Evolutionary conservation across 78 protist genomes (phyloP).

Genomic region (Emiliania huxleyi): DNA sequence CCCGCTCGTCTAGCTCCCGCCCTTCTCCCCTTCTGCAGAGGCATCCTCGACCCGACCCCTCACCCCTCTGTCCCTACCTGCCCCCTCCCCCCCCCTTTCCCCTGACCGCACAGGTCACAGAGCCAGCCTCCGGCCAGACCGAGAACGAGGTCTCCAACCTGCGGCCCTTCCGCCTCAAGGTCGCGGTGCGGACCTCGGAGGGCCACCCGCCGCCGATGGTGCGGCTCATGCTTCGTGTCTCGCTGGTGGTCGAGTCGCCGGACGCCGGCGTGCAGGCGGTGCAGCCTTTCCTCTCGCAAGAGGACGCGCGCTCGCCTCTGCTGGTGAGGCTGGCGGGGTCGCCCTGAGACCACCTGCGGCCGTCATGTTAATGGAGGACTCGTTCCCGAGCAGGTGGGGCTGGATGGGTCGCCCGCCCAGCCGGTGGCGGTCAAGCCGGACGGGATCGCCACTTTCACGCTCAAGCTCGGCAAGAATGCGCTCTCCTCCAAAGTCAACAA

Average conservation of each 20-base stretch:
- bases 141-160: not conserved
- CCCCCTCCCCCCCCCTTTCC: too few relatives aligned
- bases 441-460: not conserved
- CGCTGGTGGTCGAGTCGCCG: not conserved
- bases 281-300: not conserved
- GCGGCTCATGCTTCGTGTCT: not conserved
- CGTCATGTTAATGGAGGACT: too few relatives aligned
- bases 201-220: not conserved
- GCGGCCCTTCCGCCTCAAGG: not conserved
- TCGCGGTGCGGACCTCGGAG: not conserved
- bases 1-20: not conserved
- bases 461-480: not conserved
- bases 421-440: not conserved
- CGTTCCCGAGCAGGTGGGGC: not conserved
- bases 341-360: too few relatives aligned
- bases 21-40: not conserved
- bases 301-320: not conserved
- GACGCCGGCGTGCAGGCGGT: not conserved
- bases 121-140: not conserved
- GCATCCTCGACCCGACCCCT: not conserved
- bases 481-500: not conserved
- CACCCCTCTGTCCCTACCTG: not conserved
- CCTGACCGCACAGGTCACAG: too few relatives aligned
- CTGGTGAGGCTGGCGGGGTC: not conserved
- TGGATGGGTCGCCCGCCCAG: not conserved